phyloP scores from a whole-genome alignment of 2,329 filamentous ascomycete genomes.

The Lachnellula suecica region DNA sequence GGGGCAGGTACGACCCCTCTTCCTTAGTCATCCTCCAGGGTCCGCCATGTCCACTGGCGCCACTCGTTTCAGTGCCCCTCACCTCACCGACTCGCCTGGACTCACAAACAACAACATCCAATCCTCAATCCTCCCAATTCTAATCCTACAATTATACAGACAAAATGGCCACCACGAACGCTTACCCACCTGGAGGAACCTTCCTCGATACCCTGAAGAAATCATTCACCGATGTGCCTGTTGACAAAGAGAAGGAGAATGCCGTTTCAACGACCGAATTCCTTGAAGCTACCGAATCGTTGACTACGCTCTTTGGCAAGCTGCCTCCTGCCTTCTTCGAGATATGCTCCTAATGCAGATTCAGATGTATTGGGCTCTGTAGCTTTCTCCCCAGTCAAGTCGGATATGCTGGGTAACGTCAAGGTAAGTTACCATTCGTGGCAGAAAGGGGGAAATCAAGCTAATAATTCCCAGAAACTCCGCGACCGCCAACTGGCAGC shows the following conservation, averaged over 20 bases:
- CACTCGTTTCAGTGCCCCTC: neutral
- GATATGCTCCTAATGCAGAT: neutral
- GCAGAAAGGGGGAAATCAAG: neutral
- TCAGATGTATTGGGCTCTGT: conserved; percentile 64
- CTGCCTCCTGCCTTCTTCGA: neutral
- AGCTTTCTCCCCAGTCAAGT: conserved; percentile 89
- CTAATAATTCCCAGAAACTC: conserved; percentile 67
- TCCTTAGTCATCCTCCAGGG: neutral
- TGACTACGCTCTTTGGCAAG: conserved; percentile 84
- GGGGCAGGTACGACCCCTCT: neutral
- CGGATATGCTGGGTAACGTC: conserved; percentile 87
- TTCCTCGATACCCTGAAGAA: conserved; percentile 83
- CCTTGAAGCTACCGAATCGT: conserved; percentile 83
- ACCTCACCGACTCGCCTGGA: neutral
- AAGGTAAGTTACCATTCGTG: conserved; percentile 58
- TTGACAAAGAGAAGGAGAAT: conserved; percentile 72
- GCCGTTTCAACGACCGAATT: conserved; percentile 83
- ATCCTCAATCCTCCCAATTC: neutral
- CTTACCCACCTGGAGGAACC: conserved; percentile 47
- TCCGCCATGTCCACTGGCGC: no score
- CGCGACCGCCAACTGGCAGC: conserved; percentile 77
- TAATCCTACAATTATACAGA: neutral
- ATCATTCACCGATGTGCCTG: conserved; percentile 80
- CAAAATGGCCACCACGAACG: conserved; percentile 25
- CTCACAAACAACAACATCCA: neutral